Percentiles rank a stretch among this genome's conserved stretches.
These are phyloP conservation scores for Diaporthe humulicola DNA, from an alignment of 2,329 filamentous ascomycete genomes.

Conservation along the genomic window DNA sequence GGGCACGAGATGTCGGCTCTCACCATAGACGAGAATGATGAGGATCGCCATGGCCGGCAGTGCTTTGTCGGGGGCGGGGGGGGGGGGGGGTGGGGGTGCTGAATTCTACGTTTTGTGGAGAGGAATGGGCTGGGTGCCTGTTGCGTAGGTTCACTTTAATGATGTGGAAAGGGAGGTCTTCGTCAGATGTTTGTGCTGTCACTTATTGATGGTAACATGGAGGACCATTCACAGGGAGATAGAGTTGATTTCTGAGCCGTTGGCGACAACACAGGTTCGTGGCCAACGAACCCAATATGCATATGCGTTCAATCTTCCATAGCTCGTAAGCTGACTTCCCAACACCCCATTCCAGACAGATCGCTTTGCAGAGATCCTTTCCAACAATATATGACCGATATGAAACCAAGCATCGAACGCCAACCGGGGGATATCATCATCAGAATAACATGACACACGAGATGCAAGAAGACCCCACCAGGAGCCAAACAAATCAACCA, in stretches of 20 bases:
- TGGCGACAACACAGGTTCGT: not conserved
- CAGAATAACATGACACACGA: not conserved
- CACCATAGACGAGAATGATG: not conserved
- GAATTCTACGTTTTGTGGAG: not conserved
- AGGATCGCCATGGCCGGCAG: not conserved
- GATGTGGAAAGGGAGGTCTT: not conserved
- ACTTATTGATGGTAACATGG: not conserved
- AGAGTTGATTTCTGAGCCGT: not conserved
- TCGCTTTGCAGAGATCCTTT: not conserved
- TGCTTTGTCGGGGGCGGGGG: no score
- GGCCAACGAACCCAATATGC: not conserved
- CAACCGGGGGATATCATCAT: slow-evolving; percentile 14
- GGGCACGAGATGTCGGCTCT: not conserved
- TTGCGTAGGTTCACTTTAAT: not conserved
- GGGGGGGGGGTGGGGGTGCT: no score
- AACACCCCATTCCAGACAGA: not conserved
- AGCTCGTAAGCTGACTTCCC: not conserved
- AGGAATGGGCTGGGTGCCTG: not conserved
- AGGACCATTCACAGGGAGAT: not conserved
- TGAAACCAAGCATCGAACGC: not conserved
- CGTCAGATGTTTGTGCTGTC: not conserved
- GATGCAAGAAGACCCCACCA: not conserved
- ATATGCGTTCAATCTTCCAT: not conserved
- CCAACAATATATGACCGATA: not conserved
- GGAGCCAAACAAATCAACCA: not conserved